These are phyloP conservation scores for Volvariella surrecta DNA, from an alignment of 1,284 basidiomycete genomes.

Conservation along the genomic window DNA sequence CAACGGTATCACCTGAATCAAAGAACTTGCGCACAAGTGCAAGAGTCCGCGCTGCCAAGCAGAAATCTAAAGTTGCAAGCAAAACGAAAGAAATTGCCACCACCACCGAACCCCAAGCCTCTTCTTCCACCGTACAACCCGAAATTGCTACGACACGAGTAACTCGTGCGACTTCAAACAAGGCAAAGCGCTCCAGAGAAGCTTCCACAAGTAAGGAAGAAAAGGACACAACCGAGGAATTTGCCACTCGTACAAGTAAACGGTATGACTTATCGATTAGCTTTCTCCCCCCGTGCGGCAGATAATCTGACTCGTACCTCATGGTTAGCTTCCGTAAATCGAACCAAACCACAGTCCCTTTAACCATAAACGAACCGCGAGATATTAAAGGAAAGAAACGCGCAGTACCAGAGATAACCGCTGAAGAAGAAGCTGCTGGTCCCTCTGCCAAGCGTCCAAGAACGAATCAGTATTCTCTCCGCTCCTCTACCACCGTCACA, in stretches of 20 bases:
- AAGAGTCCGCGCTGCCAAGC: slow-evolving; percentile 68
- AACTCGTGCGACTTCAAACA: slow-evolving; percentile 25
- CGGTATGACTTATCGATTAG: slow-evolving; percentile 32
- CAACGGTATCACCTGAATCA: slow-evolving; percentile 26
- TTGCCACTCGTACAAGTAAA: slow-evolving; percentile 38
- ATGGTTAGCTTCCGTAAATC: slow-evolving; percentile 41
- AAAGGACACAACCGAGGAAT: slow-evolving; percentile 47
- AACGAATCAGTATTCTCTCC: slow-evolving; percentile 53
- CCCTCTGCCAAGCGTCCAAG: slow-evolving; percentile 52
- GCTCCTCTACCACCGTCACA: slow-evolving; percentile 35
- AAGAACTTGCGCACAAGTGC: slow-evolving; percentile 63
- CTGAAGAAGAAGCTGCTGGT: slow-evolving; percentile 51
- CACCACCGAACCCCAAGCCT: slow-evolving; percentile 20
- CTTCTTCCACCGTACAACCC: slow-evolving; percentile 23
- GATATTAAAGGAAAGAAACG: slow-evolving; percentile 83
- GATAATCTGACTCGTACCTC: slow-evolving; percentile 19
- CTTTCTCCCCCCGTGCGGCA: slow-evolving; percentile 12
- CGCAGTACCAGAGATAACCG: slow-evolving; percentile 56
- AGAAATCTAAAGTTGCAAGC: slow-evolving; percentile 40
- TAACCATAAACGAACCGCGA: slow-evolving; percentile 67
- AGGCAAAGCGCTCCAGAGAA: slow-evolving; percentile 50
- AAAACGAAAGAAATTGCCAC: slow-evolving; percentile 30
- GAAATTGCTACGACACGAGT: slow-evolving; percentile 6
- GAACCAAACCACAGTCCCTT: slow-evolving; percentile 32
- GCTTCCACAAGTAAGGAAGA: slow-evolving; percentile 44